Evolutionary conservation across 805 yeast species (phyloP).

Genomic region (Saccharomyces eubayanus): DNA sequence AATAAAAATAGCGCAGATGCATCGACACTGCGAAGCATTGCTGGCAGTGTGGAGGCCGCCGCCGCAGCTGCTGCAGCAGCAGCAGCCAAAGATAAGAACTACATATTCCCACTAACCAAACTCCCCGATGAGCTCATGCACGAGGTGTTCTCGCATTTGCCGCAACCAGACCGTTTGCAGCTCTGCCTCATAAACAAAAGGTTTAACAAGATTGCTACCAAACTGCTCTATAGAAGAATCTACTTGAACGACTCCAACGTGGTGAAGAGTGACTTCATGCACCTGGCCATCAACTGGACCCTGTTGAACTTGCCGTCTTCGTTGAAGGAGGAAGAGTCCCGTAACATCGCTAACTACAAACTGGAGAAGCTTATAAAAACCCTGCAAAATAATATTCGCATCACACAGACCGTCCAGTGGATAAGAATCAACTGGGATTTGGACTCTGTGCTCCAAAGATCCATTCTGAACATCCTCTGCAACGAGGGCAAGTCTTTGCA

Average conservation of each 20-base stretch:
- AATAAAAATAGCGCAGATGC: not conserved
- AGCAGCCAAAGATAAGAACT: not conserved
- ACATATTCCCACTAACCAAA: slow-evolving; percentile 11
- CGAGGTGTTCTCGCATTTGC: slow-evolving; percentile 30
- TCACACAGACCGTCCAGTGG: slow-evolving; percentile 29
- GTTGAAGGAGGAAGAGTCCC: slow-evolving; percentile 21
- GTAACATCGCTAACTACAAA: slow-evolving; percentile 27
- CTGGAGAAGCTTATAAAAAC: slow-evolving; percentile 24
- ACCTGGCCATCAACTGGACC: slow-evolving; percentile 36
- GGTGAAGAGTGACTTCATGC: slow-evolving; percentile 30
- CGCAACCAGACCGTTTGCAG: slow-evolving; percentile 30
- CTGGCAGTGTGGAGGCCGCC: not conserved
- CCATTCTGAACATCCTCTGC: slow-evolving; percentile 26
- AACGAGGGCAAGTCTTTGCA: slow-evolving; percentile 25
- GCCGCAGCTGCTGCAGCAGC: too few species aligned
- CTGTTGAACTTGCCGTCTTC: slow-evolving; percentile 25
- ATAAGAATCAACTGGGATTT: slow-evolving; percentile 39
- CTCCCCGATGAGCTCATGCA: slow-evolving; percentile 25
- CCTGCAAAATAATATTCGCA: slow-evolving; percentile 16
- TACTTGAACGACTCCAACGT: slow-evolving; percentile 37
- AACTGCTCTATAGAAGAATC: slow-evolving; percentile 31
- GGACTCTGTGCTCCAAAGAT: slow-evolving; percentile 26
- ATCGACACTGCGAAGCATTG: not conserved
- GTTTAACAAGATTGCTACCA: slow-evolving; percentile 27
- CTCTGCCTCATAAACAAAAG: slow-evolving; percentile 23